phyloP scores from a whole-genome alignment of 129 eudicot genomes.

The Smallanthus sonchifolius region DNA sequence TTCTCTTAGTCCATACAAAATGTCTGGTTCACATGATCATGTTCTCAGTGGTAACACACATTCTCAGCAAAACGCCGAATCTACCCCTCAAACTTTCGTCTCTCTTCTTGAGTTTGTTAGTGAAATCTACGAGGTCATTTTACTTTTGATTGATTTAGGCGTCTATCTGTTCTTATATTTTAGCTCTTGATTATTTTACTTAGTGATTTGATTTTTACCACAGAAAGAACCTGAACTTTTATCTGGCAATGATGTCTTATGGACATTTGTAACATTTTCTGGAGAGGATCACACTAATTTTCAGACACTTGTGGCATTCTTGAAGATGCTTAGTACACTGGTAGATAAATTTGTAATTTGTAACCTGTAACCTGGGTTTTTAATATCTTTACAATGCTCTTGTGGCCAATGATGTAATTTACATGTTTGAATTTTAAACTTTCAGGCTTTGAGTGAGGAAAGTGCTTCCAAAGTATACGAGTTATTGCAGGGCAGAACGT shows the following conservation, averaged over 20 bases:
- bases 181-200: not conserved
- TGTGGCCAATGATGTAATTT: not conserved
- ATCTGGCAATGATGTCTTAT: conserved; percentile 84
- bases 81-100: conserved; percentile 58
- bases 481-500: conserved; percentile 78
- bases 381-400: not conserved
- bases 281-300: conserved; percentile 96
- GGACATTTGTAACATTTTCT: conserved; percentile 96
- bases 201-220: conserved; percentile 9
- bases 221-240: conserved; percentile 96
- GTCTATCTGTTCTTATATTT: not conserved
- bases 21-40: conserved; percentile 50
- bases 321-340: conserved; percentile 89
- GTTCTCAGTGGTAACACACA: conserved; percentile 34
- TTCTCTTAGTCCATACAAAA: conserved; percentile 61
- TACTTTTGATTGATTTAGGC: conserved; percentile 5
- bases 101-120: conserved; percentile 92
- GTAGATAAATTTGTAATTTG: conserved; percentile 35
- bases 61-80: conserved; percentile 49
- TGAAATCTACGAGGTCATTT: conserved; percentile 82
- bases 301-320: conserved; percentile 92
- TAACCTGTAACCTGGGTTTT: not conserved
- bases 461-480: conserved; percentile 91
- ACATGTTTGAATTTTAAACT: conserved; percentile 8
- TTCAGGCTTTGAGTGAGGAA: conserved; percentile 79